Evolutionary conservation across 805 yeast species (phyloP).

Genomic region (Ogataea allantospora): DNA sequence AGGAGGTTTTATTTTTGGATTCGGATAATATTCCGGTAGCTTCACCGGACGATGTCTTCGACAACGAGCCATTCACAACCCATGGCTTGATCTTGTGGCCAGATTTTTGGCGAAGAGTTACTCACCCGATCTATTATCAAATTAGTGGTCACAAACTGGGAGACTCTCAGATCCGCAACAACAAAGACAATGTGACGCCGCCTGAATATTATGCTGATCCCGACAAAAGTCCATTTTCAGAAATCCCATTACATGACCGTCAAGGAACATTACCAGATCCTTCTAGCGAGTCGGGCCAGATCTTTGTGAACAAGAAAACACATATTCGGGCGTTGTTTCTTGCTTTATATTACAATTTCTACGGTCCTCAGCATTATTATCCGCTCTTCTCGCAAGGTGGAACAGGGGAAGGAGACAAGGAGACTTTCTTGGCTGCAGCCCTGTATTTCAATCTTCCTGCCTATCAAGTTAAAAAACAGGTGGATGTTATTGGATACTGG

Average conservation of each 20-base stretch:
- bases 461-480: constrained; percentile 50
- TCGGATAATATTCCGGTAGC: constrained; percentile 51
- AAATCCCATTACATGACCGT: constrained; percentile 49
- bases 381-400: constrained; percentile 48
- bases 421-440: constrained; percentile 56
- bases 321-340: constrained; percentile 48
- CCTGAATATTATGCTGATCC: constrained; percentile 16
- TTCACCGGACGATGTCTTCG: constrained; percentile 52
- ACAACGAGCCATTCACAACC: constrained; percentile 50
- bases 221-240: constrained; percentile 13
- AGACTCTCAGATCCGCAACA: constrained; percentile 32
- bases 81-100: constrained; percentile 59
- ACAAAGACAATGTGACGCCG: constrained; percentile 31
- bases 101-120: constrained; percentile 57
- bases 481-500: constrained; percentile 49
- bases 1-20: constrained; percentile 50
- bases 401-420: constrained; percentile 58
- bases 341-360: constrained; percentile 51
- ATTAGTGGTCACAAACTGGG: constrained; percentile 41
- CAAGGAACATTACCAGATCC: constrained; percentile 52
- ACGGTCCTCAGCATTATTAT: constrained; percentile 49
- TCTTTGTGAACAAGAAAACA: constrained; percentile 46
- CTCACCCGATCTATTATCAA: constrained; percentile 48
- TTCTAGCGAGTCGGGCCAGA: constrained; percentile 58
- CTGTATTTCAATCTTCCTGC: constrained; percentile 40